Evolutionary conservation across 163 green algal species (phyloP).

Genomic region (Scenedesmus sp.): DNA sequence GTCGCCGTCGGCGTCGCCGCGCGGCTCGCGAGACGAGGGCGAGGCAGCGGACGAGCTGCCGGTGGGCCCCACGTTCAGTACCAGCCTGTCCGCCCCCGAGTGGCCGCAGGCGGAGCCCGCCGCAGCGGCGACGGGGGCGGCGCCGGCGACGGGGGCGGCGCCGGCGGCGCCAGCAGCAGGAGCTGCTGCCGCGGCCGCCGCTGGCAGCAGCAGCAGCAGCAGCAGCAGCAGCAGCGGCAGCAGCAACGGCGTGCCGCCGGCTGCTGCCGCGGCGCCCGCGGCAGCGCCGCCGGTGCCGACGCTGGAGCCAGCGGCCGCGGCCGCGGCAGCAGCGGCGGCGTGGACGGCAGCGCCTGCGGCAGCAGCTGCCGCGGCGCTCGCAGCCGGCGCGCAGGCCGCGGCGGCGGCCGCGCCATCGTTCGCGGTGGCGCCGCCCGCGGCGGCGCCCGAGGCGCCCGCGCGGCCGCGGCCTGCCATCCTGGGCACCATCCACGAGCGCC

Average conservation of each 20-base stretch:
- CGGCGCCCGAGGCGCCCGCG: conserved; percentile 20
- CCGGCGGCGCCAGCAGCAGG: conserved; percentile 6
- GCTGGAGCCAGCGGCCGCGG: conserved; percentile 13
- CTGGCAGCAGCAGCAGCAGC: conserved; percentile 9
- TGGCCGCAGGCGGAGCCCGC: neutral
- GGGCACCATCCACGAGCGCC: conserved; percentile 30
- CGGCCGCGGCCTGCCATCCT: conserved; percentile 7
- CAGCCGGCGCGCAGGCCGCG: neutral
- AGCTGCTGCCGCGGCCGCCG: conserved; percentile 20
- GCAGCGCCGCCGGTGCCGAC: no score
- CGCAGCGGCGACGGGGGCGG: neutral
- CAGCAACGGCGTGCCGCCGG: neutral
- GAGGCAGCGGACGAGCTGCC: conserved; percentile 5
- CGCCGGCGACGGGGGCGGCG: neutral
- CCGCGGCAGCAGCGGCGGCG: conserved; percentile 18
- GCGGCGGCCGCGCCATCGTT: neutral
- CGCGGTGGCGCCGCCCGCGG: conserved; percentile 10
- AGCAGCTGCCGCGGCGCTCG: neutral
- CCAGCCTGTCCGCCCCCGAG: conserved; percentile 1
- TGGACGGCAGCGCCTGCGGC: conserved; percentile 18
- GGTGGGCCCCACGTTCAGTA: conserved; percentile 10
- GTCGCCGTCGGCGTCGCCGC: neutral
- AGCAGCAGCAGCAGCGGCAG: conserved; percentile 1
- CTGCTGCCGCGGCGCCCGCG: neutral
- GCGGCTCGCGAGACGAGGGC: neutral